A percentile compares a stretch with the other conserved stretches of the same genome.
These are phyloP conservation scores for Penicillium sp. DNA, from an alignment of 2,329 filamentous ascomycete species.

Conservation along the genomic window DNA sequence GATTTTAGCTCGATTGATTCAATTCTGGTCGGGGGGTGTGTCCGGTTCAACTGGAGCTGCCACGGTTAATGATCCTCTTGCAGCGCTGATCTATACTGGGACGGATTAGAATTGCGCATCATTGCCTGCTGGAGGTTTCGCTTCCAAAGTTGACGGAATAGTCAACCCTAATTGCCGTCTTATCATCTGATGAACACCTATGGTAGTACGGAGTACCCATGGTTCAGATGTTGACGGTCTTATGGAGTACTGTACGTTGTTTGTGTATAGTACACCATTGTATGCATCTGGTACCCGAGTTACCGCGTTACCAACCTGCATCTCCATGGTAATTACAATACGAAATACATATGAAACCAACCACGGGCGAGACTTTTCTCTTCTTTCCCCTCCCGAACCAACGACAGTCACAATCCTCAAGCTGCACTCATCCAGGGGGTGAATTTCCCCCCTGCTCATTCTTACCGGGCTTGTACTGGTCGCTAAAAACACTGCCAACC, in stretches of 20 bases:
- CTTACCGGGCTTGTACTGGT: background rate
- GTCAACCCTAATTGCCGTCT: slow-evolving; percentile 10
- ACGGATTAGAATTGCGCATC: background rate
- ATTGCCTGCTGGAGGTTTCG: slow-evolving; percentile 13
- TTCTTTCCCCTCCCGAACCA: background rate
- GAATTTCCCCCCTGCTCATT: background rate
- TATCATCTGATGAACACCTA: background rate
- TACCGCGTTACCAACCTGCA: background rate
- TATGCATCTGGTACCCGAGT: background rate
- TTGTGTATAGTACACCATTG: too few species aligned
- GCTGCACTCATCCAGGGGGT: slow-evolving; percentile 4
- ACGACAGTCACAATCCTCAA: background rate
- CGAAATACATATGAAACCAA: background rate
- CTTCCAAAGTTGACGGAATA: slow-evolving; percentile 4
- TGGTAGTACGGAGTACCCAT: background rate
- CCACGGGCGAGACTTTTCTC: background rate
- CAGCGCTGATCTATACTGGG: slow-evolving; percentile 15
- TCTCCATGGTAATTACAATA: background rate
- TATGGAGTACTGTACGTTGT: too few species aligned
- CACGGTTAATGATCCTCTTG: slow-evolving; percentile 25
- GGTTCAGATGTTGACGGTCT: too few species aligned
- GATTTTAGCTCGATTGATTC: background rate
- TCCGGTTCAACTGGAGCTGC: background rate
- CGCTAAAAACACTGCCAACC: background rate
- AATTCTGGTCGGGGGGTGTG: background rate